These are phyloP conservation scores for Melocanna baccifera DNA, from an alignment of 176 grass and related monocot genomes.

Conservation along the genomic window DNA sequence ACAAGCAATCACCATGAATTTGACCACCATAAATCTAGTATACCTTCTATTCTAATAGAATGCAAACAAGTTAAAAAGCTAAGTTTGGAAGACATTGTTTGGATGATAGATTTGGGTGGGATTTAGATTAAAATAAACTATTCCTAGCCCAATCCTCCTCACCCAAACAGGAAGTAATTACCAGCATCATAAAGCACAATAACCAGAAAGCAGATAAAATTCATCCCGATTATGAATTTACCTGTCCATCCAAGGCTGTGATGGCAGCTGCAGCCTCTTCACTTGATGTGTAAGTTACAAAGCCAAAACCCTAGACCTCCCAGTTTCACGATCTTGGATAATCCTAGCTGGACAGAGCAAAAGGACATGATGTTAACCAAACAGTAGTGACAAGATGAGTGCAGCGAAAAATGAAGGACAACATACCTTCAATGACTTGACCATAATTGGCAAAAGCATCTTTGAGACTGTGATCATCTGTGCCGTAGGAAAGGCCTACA, in stretches of 20 bases:
- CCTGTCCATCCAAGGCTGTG: constrained; percentile 78
- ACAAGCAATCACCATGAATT: background rate
- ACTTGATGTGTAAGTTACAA: constrained; percentile 67
- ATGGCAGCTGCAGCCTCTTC: constrained; percentile 87
- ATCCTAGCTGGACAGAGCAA: constrained; percentile 61
- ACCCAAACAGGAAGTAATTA: background rate
- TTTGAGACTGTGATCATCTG: constrained; percentile 57
- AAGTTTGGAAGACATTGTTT: background rate
- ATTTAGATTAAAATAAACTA: background rate
- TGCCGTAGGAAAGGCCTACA: constrained; percentile 72
- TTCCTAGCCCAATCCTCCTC: background rate
- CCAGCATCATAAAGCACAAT: background rate
- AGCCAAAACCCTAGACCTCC: constrained; percentile 97
- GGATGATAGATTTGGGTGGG: background rate
- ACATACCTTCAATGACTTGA: constrained; percentile 69
- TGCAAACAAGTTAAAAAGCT: background rate
- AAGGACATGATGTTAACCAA: background rate
- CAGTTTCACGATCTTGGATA: constrained; percentile 73
- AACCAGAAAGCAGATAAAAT: background rate
- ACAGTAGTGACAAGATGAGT: background rate
- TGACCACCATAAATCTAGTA: background rate
- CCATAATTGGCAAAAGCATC: constrained; percentile 71
- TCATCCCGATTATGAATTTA: constrained; percentile 11
- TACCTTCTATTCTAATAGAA: background rate
- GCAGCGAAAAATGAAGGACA: background rate